Conservation (phyloP, 371 early-diverging fungal genomes). For the Rhizopus sp. region DNA sequence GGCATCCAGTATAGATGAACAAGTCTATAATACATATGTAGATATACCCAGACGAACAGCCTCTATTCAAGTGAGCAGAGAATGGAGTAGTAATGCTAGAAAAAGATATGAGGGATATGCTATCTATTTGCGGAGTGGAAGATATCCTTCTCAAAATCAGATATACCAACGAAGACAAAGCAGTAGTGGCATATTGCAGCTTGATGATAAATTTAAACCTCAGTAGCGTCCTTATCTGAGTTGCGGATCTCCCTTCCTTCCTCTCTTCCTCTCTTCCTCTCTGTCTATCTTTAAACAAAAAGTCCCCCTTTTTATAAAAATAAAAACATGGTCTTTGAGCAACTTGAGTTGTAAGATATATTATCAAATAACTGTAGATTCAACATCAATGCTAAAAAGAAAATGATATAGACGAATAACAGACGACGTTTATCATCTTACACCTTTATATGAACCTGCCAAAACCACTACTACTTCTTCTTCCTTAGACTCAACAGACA, state of each 20-base stretch:
- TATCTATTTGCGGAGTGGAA: constrained; percentile 41
- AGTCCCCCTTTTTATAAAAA: too few species aligned
- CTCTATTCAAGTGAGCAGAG: constrained; percentile 39
- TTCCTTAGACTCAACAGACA: constrained; percentile 9
- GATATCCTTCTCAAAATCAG: constrained; percentile 21
- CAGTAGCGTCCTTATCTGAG: too few species aligned
- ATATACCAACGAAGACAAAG: not conserved
- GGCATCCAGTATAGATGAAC: constrained; percentile 44
- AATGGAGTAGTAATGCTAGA: constrained; percentile 39
- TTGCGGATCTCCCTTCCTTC: too few species aligned
- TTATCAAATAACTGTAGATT: not conserved
- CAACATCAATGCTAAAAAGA: not conserved
- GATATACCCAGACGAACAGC: constrained; percentile 52
- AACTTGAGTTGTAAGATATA: constrained; percentile 31
- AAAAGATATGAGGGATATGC: constrained; percentile 55
- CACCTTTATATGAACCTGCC: constrained; percentile 43
- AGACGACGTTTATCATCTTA: constrained; percentile 35
- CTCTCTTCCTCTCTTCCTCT: too few species aligned
- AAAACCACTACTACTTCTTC: constrained; percentile 10
- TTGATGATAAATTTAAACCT: too few species aligned
- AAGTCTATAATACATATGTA: constrained; percentile 49
- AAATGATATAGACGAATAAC: constrained; percentile 30
- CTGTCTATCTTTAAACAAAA: too few species aligned
- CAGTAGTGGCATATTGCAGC: too few species aligned
- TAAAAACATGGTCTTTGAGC: constrained; percentile 27